Evolutionary conservation across 78 protist genomes (phyloP).

Genomic region (Dictyostelium capitatum): DNA sequence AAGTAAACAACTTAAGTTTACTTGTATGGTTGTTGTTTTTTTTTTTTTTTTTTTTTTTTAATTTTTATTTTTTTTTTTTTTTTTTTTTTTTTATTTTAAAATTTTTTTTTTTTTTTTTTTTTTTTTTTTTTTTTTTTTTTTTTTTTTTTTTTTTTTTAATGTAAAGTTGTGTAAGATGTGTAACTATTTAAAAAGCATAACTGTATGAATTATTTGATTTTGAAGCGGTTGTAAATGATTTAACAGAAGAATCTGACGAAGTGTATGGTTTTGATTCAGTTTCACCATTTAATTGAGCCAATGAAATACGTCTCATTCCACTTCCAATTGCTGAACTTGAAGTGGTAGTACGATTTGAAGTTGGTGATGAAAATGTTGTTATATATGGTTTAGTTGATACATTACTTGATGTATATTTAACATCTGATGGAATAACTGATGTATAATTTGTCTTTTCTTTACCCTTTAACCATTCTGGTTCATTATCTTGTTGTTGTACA

Average conservation of each 20-base stretch:
- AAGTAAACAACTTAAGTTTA: background rate
- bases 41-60: too few species aligned
- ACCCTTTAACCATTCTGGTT: constrained; percentile 24
- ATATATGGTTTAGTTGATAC: background rate
- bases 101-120: background rate
- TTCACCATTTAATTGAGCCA: background rate
- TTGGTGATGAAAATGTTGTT: background rate
- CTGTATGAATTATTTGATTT: background rate
- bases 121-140: background rate
- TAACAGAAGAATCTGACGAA: background rate
- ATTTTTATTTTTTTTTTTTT: background rate
- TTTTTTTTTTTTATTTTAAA: background rate
- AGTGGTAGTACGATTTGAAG: background rate
- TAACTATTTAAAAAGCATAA: constrained; percentile 1
- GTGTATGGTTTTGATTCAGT: background rate
- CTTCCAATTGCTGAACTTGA: background rate
- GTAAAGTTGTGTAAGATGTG: background rate
- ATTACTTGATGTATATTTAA: background rate
- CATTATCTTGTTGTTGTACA: background rate
- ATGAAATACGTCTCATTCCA: background rate
- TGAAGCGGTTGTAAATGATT: background rate
- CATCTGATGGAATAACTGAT: background rate
- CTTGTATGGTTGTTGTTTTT: too few species aligned
- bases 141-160: background rate
- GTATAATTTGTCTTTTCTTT: background rate